Percentiles rank a stretch among this genome's conserved stretches.
These are phyloP conservation scores for Agrocybe praecox DNA, from an alignment of 768 basidiomycete genomes.

Conservation along the genomic window DNA sequence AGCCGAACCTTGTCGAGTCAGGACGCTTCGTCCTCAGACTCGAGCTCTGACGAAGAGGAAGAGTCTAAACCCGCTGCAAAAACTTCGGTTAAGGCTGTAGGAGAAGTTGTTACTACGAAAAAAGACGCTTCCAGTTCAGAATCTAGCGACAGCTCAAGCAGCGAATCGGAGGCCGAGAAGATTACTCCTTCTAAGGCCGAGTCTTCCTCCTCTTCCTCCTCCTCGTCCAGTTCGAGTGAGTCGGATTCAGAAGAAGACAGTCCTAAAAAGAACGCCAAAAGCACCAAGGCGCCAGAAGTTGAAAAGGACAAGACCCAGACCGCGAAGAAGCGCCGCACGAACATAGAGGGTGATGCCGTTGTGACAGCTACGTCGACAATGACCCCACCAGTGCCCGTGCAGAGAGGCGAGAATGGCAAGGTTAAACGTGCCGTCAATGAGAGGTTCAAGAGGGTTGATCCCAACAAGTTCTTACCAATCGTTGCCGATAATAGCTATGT, in stretches of 20 bases:
- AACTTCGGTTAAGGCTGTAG: not conserved
- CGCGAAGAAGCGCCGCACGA: constrained; percentile 64
- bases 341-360: constrained; percentile 51
- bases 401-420: constrained; percentile 30
- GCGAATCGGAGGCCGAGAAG: constrained; percentile 8
- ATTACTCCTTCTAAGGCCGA: not conserved
- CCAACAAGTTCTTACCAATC: constrained; percentile 40
- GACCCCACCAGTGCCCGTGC: constrained; percentile 11
- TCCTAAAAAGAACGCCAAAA: constrained; percentile 1
- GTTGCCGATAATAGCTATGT: constrained; percentile 78
- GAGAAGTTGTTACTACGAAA: constrained; percentile 10
- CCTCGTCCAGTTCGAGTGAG: constrained; percentile 16
- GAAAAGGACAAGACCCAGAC: constrained; percentile 31
- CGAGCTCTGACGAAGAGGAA: constrained; percentile 23
- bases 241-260: constrained; percentile 16
- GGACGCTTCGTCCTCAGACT: constrained; percentile 21
- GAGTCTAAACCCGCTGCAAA: constrained; percentile 4
- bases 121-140: not conserved
- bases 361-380: constrained; percentile 33
- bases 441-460: constrained; percentile 80
- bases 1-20: constrained; percentile 36
- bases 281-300: constrained; percentile 6
- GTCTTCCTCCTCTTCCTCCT: constrained; percentile 2
- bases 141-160: constrained; percentile 11
- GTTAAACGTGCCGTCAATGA: constrained; percentile 47